Percentiles rank a stretch among this genome's conserved stretches.
Conservation (phyloP, 768 basidiomycete genomes). For the Podaxis sp. region DNA sequence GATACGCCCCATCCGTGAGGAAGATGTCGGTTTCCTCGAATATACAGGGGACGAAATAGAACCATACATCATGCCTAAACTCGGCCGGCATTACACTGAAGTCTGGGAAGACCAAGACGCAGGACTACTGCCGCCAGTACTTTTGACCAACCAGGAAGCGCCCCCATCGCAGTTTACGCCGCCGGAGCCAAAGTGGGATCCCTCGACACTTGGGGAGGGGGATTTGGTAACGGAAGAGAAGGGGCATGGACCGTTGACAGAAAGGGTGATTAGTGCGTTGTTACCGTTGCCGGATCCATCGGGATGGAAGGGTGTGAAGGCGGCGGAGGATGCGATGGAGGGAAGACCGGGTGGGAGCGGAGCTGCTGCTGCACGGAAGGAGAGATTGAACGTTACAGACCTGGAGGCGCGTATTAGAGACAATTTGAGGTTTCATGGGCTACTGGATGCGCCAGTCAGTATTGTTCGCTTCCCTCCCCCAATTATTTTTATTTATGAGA, state of each 20-base stretch:
- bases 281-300: slow-evolving; percentile 62
- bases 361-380: slow-evolving; percentile 68
- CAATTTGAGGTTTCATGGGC: slow-evolving; percentile 72
- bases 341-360: slow-evolving; percentile 77
- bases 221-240: slow-evolving; percentile 69
- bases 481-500: not conserved
- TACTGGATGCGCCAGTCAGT: slow-evolving; percentile 68
- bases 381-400: slow-evolving; percentile 75
- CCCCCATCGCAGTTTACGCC: slow-evolving; percentile 36
- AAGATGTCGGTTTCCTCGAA: slow-evolving; percentile 92
- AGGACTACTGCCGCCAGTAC: slow-evolving; percentile 28
- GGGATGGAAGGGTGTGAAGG: slow-evolving; percentile 75
- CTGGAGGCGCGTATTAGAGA: slow-evolving; percentile 72
- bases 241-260: slow-evolving; percentile 85
- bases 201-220: slow-evolving; percentile 70
- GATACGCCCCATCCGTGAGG: slow-evolving; percentile 85
- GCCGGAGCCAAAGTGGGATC: slow-evolving; percentile 75
- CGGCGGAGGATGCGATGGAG: slow-evolving; percentile 82
- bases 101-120: slow-evolving; percentile 93
- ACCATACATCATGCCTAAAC: slow-evolving; percentile 79
- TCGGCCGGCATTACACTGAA: slow-evolving; percentile 84
- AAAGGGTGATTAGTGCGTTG: slow-evolving; percentile 73
- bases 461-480: not conserved
- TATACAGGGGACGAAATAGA: slow-evolving; percentile 89
- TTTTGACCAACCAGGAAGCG: slow-evolving; percentile 28